A percentile compares a stretch with the other conserved stretches of the same genome.
Conservation (phyloP, 2,329 filamentous ascomycete genomes). For the Coniochaeta pulveracea region DNA sequence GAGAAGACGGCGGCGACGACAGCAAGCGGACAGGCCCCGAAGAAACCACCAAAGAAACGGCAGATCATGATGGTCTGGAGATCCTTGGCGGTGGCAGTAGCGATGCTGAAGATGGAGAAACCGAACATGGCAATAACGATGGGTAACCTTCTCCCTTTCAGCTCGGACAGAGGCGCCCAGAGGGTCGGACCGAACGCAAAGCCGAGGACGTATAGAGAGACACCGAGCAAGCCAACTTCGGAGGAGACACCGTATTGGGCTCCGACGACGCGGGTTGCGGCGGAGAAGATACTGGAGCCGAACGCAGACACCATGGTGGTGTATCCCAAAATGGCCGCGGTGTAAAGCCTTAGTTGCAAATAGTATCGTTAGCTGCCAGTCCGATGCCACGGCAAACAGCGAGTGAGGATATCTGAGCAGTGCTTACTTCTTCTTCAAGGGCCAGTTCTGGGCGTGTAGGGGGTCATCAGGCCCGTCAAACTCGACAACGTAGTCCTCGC, state of each 20-base stretch:
- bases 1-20: constrained; percentile 61
- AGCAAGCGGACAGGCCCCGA: constrained; percentile 57
- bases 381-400: constrained; percentile 19
- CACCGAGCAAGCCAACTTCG: constrained; percentile 53
- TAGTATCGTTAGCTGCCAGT: neutral
- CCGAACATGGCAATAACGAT: constrained; percentile 52
- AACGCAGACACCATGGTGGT: constrained; percentile 64
- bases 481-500: constrained; percentile 71
- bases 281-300: constrained; percentile 64
- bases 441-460: constrained; percentile 81
- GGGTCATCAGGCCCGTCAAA: constrained; percentile 80
- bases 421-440: constrained; percentile 61
- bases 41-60: constrained; percentile 65
- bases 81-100: constrained; percentile 52
- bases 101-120: constrained; percentile 58
- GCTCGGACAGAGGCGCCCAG: constrained; percentile 64
- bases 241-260: constrained; percentile 45
- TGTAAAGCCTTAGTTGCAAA: constrained; percentile 34
- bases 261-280: constrained; percentile 48
- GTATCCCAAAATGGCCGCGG: constrained; percentile 58
- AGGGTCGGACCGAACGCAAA: constrained; percentile 54
- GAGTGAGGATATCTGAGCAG: constrained; percentile 14
- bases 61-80: constrained; percentile 59
- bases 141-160: constrained; percentile 54
- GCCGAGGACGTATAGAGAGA: constrained; percentile 60